Base-by-base conservation (phyloP, 2,329 filamentous ascomycete species). In the Aspergillus chevalieri region DNA sequence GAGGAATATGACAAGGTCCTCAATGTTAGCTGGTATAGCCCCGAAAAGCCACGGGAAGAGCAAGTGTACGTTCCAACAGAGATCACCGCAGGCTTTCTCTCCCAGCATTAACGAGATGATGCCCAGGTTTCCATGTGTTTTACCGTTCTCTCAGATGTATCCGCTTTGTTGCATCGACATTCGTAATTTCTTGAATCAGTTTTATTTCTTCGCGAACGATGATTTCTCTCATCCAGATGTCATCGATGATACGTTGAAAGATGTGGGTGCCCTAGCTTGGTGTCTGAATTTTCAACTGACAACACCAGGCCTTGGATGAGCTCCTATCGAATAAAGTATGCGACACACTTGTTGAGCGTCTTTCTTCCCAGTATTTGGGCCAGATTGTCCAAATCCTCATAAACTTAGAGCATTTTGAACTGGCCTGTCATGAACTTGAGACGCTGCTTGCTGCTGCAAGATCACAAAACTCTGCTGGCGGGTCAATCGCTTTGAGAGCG, bases 101-200 rank as follows among this genome's bases (percentile, higher is more conserved):
- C 24, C 14, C 15, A 15, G 34, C 6, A n/a, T 12, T 41, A n/a
- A 28, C 9, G 10, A 28, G 46, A 10, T 43, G 30, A 8, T 43
- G 38, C 36, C 6, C 54, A 91, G 87, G 10, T 95, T 95, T 66
- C 94, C 93, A 4, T 94, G 87, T 59, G 89, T 96, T n/a, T 76
- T 98, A 1, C 94, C 93, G 0, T 98, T 98, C 68, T 96, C 91
- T 10, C 91, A 97, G 62, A 98, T 98, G 93, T 98, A 98, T 65
- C 92, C 93, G 1, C 78, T 97, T 28, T 96, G 93, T 71, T 98
- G 93, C 74, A 97, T 97, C 65, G 90, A 97, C 64, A 96, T 98
- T 60, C 83, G 92, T 38, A 96, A 96, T 68, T 97, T 98, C 68
- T 76, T 97, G 52, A 96, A 96, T 67, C 91, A 97, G 64, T 97